Evolutionary conservation across 495 filamentous ascomycete species (phyloP).

Genomic region (Xylaria sp.): DNA sequence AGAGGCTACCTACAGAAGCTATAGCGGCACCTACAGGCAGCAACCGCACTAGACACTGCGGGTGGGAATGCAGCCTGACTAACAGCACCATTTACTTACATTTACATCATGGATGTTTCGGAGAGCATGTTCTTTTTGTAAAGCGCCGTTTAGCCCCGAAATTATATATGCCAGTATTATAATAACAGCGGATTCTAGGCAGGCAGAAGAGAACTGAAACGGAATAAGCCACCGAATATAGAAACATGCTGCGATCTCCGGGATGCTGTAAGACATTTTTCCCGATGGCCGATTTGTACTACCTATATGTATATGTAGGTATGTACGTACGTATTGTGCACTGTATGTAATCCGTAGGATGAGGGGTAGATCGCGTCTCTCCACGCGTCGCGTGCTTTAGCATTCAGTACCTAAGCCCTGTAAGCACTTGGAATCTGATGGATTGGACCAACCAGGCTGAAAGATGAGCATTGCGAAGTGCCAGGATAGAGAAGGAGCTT

Average conservation of each 20-base stretch:
- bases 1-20: background rate
- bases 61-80: background rate
- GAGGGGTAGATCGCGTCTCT: constrained; percentile 24
- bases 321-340: constrained; percentile 1
- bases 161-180: background rate
- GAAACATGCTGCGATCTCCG: constrained; percentile 4
- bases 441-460: background rate
- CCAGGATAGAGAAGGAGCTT: background rate
- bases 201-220: background rate
- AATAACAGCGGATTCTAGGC: background rate
- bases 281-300: background rate
- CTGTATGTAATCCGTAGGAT: constrained; percentile 10
- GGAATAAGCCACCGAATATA: constrained; percentile 12
- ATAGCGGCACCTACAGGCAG: background rate
- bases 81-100: background rate
- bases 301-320: too few relatives aligned
- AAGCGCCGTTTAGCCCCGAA: background rate
- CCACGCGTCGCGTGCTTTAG: constrained; percentile 3
- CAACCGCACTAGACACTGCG: background rate
- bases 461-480: background rate
- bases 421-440: background rate
- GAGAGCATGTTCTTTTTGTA: background rate
- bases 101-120: too few relatives aligned
- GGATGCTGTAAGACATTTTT: background rate
- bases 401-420: background rate